These are phyloP conservation scores for Ustilago vetiveriae DNA, from an alignment of 1,284 basidiomycete species.

Conservation along the genomic window DNA sequence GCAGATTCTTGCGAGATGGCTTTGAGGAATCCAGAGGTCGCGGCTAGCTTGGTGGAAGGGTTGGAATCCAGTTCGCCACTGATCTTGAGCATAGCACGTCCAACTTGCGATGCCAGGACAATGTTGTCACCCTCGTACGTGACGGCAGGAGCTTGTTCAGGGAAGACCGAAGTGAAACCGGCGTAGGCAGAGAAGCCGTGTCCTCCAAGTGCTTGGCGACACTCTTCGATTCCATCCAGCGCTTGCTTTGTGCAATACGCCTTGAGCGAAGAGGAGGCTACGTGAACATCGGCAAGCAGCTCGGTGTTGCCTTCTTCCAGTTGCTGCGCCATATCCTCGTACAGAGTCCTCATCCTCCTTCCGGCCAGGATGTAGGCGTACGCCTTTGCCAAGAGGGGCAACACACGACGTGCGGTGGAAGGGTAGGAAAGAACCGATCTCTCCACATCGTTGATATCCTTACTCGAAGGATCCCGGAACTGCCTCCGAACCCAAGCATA, in stretches of 20 bases:
- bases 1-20: conserved; percentile 40
- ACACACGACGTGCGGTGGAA: conserved; percentile 65
- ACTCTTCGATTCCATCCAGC: conserved; percentile 67
- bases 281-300: conserved; percentile 67
- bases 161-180: conserved; percentile 59
- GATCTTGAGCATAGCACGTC: conserved; percentile 62
- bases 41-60: conserved; percentile 39
- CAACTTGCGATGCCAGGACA: conserved; percentile 59
- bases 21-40: conserved; percentile 51
- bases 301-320: conserved; percentile 67
- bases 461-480: conserved; percentile 62
- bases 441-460: conserved; percentile 68
- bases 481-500: conserved; percentile 80
- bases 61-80: conserved; percentile 46
- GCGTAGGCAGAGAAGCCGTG: conserved; percentile 67
- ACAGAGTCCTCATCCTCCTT: conserved; percentile 64
- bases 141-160: conserved; percentile 58
- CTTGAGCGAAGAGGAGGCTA: conserved; percentile 67
- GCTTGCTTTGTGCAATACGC: conserved; percentile 67
- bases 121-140: conserved; percentile 68
- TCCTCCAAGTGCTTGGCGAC: conserved; percentile 67
- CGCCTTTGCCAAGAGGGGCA: conserved; percentile 68
- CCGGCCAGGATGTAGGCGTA: conserved; percentile 67
- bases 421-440: conserved; percentile 67
- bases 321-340: conserved; percentile 63